Evolutionary conservation across 139 green algal genomes (phyloP), one percentile per base, ranked within the genome.

Genomic region (Marvania coccoides): DNA sequence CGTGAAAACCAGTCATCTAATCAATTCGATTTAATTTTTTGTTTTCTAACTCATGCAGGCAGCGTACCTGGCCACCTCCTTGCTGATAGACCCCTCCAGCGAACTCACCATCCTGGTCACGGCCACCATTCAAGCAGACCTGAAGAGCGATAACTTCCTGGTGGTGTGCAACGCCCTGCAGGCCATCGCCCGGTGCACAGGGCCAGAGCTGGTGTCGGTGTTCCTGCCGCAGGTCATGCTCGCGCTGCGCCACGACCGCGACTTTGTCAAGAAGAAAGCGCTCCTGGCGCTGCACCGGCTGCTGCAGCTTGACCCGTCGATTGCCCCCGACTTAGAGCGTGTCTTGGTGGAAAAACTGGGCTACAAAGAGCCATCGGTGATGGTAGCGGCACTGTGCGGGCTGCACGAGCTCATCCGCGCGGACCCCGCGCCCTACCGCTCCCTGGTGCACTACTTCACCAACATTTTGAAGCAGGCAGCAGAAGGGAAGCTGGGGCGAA

Each of bases 51-150:
- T 4, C 26, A 19, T 58, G 24, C 86, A 95, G 85, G 79, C 87
- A 8, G 93, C 88, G 1, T 98, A 99, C 72, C 82, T 99, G 46
- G 84, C 92, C 0, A 77, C 90, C 6, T 87, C 81, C 0, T 81
- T 97, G 53, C 93, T 99, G 69, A 73, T 99, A 28, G 84, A 96
- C 71, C 83, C 90, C 51, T 84, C 82, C 35, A 84, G 91, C 67
- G 87, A 97, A 59, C 79, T 97, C 37, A 87, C 95, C 39, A 87
- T 99, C 35, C 73, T 99, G 70, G 83, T 98, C 19, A 87, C 97
- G 29, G 97, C 97, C 76, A 99, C 94, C 5, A 81, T 98, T 47
- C 85, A 92, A 58, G 79, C 76, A 39, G 94, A 99, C 73, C 71
- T 99, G 15, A 88, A 88, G 34, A 88, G 66, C 24, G 93, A 97